Evolutionary conservation across 768 basidiomycete species (phyloP).

Genomic region (Coprinopsis sp.): DNA sequence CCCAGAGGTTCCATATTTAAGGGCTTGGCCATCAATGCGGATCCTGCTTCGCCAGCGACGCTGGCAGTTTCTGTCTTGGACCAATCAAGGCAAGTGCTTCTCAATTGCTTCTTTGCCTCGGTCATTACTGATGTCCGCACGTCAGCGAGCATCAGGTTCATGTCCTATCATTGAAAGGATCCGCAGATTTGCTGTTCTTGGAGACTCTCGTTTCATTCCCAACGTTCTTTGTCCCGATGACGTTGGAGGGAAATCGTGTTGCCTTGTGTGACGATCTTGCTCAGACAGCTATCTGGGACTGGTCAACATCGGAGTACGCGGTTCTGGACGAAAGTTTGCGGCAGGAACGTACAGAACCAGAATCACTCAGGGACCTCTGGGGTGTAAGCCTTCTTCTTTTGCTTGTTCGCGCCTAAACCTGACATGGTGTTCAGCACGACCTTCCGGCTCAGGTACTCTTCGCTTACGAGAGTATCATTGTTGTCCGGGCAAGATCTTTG

Average conservation of each 20-base stretch:
- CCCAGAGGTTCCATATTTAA: neutral
- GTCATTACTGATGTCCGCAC: neutral
- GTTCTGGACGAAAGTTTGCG: neutral
- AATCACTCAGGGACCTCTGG: neutral
- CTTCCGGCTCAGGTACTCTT: neutral
- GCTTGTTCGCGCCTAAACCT: no score
- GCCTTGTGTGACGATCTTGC: neutral
- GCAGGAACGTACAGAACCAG: neutral
- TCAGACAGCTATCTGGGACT: slow-evolving; percentile 2
- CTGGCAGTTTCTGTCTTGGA: neutral
- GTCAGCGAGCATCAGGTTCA: neutral
- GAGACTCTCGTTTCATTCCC: neutral
- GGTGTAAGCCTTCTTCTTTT: neutral
- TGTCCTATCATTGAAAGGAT: neutral
- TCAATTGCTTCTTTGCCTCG: neutral
- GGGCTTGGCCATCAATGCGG: neutral
- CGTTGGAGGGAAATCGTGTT: neutral
- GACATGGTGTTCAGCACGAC: slow-evolving; percentile 1
- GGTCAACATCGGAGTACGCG: neutral
- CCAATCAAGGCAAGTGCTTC: neutral
- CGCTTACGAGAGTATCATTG: neutral
- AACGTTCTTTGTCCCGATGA: neutral
- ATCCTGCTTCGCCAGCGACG: neutral
- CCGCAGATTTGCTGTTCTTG: neutral
- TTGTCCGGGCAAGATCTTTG: neutral